Evolutionary conservation across 495 filamentous ascomycete species (phyloP).

Genomic region (Hypoxylon crocopeplum): DNA sequence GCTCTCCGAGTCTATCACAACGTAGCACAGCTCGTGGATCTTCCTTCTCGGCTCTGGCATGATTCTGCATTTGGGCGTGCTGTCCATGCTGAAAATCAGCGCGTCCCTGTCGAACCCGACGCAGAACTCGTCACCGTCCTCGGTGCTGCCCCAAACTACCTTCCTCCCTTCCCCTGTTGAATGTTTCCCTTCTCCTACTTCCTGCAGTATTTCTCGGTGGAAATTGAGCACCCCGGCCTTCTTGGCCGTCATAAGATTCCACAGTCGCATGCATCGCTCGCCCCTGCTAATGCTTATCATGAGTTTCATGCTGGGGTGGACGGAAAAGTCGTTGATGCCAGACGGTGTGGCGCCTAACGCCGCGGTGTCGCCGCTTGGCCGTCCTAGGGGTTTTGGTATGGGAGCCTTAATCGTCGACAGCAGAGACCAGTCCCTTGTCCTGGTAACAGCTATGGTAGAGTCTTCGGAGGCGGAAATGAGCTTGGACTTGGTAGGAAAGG

Average conservation of each 20-base stretch:
- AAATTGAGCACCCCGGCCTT: slow-evolving; percentile 93
- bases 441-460: slow-evolving; percentile 83
- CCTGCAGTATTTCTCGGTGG: slow-evolving; percentile 66
- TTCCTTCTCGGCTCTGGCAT: slow-evolving; percentile 74
- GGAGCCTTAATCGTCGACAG: slow-evolving; percentile 92
- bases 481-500: slow-evolving; percentile 87
- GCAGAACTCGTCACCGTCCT: slow-evolving; percentile 78
- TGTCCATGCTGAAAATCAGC: slow-evolving; percentile 86
- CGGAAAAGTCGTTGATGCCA: slow-evolving; percentile 94
- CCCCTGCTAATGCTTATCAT: slow-evolving; percentile 90
- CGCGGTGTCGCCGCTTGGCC: slow-evolving; percentile 90
- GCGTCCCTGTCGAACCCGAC: slow-evolving; percentile 89
- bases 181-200: slow-evolving; percentile 77
- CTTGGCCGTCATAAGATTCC: slow-evolving; percentile 96
- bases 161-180: slow-evolving; percentile 82
- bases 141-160: slow-evolving; percentile 77
- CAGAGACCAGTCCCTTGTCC: slow-evolving; percentile 86
- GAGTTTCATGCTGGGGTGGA: slow-evolving; percentile 95
- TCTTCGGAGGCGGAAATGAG: slow-evolving; percentile 85
- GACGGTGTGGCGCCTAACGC: slow-evolving; percentile 79
- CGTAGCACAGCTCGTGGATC: slow-evolving; percentile 80
- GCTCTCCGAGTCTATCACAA: slow-evolving; percentile 55
- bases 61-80: slow-evolving; percentile 74
- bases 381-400: slow-evolving; percentile 78
- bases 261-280: slow-evolving; percentile 89